Evolutionary conservation across 2,329 filamentous ascomycete genomes (phyloP).

Genomic region (Colletotrichum sp.): DNA sequence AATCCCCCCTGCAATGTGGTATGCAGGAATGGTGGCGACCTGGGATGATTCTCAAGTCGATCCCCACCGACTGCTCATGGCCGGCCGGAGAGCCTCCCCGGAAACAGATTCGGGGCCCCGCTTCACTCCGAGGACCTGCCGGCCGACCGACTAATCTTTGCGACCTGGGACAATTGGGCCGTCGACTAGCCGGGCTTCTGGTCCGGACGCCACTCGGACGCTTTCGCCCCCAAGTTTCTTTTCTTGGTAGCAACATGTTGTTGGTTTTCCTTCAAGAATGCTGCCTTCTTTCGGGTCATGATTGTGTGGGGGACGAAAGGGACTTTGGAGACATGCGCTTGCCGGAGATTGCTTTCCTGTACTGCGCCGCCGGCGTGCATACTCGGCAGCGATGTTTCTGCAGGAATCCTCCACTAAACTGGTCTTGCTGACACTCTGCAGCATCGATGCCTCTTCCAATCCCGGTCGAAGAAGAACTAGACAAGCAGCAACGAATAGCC

Average conservation of each 20-base stretch:
- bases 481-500: neutral
- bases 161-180: neutral
- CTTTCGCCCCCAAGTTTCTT: neutral
- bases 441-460: neutral
- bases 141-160: neutral
- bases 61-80: neutral
- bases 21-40: neutral
- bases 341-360: neutral
- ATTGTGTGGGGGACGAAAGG: neutral
- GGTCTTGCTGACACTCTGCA: neutral
- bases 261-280: neutral
- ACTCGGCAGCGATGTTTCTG: neutral
- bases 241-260: neutral
- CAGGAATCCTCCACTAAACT: neutral
- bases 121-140: neutral
- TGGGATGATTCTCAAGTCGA: neutral
- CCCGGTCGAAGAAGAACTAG: neutral
- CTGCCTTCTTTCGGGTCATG: neutral
- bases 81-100: neutral
- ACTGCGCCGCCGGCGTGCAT: neutral
- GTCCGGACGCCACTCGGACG: neutral
- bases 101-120: neutral
- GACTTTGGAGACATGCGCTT: no score
- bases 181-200: neutral
- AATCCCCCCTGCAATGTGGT: neutral